phyloP scores from a whole-genome alignment of 352 stramenopile genomes.

The Phytophthora chlamydospora region DNA sequence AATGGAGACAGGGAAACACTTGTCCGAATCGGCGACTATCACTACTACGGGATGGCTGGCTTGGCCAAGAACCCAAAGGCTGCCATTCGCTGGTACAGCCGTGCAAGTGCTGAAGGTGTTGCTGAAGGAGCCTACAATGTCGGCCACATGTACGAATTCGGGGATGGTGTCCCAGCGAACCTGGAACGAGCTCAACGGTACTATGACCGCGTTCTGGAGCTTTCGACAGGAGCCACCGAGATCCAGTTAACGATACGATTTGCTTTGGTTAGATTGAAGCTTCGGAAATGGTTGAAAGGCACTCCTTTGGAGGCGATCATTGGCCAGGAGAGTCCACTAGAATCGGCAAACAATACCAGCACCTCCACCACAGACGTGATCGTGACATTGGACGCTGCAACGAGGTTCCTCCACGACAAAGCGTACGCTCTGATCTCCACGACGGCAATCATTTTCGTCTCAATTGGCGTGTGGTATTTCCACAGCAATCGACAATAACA shows the following conservation, averaged over 20 bases:
- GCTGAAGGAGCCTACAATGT: slow-evolving; percentile 73
- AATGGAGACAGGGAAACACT: slow-evolving; percentile 67
- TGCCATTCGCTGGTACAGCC: slow-evolving; percentile 74
- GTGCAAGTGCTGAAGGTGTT: slow-evolving; percentile 66
- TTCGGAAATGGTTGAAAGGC: slow-evolving; percentile 39
- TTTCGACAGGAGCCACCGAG: slow-evolving; percentile 42
- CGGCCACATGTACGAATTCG: slow-evolving; percentile 76
- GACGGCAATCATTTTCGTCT: slow-evolving; percentile 19
- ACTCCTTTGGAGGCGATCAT: slow-evolving; percentile 32
- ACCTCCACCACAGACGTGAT: slow-evolving; percentile 11
- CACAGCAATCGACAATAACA: slow-evolving; percentile 16
- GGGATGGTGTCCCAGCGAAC: slow-evolving; percentile 55
- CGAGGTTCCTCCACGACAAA: slow-evolving; percentile 15
- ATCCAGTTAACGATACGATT: slow-evolving; percentile 44
- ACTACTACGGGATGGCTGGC: slow-evolving; percentile 72
- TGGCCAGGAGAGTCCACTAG: slow-evolving; percentile 6
- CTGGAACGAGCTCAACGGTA: slow-evolving; percentile 63
- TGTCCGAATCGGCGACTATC: slow-evolving; percentile 75
- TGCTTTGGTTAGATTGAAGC: slow-evolving; percentile 39
- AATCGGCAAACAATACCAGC: slow-evolving; percentile 9
- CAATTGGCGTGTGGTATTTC: slow-evolving; percentile 37
- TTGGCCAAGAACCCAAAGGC: slow-evolving; percentile 36
- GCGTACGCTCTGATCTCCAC: slow-evolving; percentile 24
- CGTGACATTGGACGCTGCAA: slow-evolving; percentile 14
- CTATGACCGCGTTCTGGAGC: slow-evolving; percentile 61